These are phyloP conservation scores for Fusarium zealandicum DNA, from an alignment of 2,329 filamentous ascomycete species.

Conservation along the genomic window DNA sequence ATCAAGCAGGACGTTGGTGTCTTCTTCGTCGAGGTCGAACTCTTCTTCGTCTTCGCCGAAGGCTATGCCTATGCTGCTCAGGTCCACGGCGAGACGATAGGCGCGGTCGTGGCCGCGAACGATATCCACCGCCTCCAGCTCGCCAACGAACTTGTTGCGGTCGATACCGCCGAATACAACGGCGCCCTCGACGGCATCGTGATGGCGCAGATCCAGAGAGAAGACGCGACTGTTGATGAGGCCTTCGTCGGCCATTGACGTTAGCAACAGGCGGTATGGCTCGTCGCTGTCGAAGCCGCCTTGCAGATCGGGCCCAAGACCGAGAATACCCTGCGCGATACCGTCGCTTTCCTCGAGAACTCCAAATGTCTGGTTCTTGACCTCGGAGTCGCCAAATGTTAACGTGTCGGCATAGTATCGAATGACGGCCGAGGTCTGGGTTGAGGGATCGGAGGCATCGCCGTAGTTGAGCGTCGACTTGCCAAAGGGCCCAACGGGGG, in stretches of 20 bases:
- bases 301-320: constrained; percentile 53
- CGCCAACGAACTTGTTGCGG: constrained; percentile 58
- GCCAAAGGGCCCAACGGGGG: constrained; percentile 48
- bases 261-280: constrained; percentile 63
- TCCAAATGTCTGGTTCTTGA: constrained; percentile 59
- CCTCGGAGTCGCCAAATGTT: constrained; percentile 51
- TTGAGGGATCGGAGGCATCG: constrained; percentile 47
- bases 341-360: constrained; percentile 54
- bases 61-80: constrained; percentile 45
- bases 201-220: constrained; percentile 57
- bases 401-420: constrained; percentile 57
- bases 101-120: constrained; percentile 48
- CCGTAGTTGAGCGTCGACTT: constrained; percentile 50
- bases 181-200: constrained; percentile 53
- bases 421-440: constrained; percentile 51
- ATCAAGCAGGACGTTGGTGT: constrained; percentile 58
- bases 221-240: constrained; percentile 60
- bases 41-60: constrained; percentile 29
- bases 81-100: constrained; percentile 47
- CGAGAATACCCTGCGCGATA: constrained; percentile 61
- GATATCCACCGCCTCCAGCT: constrained; percentile 53
- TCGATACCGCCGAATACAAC: constrained; percentile 63
- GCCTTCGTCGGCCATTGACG: constrained; percentile 55
- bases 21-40: constrained; percentile 40
- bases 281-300: constrained; percentile 47